phyloP scores from a whole-genome alignment of 768 basidiomycete species.

The Russula virescens region DNA sequence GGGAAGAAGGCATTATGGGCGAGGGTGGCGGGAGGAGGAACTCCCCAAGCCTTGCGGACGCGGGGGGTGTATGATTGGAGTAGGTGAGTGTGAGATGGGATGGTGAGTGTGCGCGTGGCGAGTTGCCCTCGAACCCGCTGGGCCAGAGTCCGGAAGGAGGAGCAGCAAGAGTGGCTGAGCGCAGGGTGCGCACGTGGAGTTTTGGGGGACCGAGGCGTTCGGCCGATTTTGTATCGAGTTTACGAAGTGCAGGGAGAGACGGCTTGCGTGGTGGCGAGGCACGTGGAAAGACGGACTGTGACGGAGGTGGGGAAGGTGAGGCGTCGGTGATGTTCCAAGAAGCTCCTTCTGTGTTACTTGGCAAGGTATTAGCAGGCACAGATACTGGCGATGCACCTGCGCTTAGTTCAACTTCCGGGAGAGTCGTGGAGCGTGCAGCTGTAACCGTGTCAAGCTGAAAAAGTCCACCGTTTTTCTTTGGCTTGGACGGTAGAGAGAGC shows the following conservation, averaged over 20 bases:
- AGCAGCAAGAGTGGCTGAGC: constrained; percentile 53
- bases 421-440: constrained; percentile 43
- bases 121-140: background rate
- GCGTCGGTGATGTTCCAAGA: constrained; percentile 39
- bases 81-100: constrained; percentile 55
- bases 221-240: constrained; percentile 54
- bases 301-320: constrained; percentile 62
- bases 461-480: constrained; percentile 43
- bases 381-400: constrained; percentile 44
- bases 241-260: constrained; percentile 56
- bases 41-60: constrained; percentile 45
- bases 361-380: constrained; percentile 45
- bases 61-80: constrained; percentile 55
- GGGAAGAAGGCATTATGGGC: constrained; percentile 31
- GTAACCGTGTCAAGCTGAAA: constrained; percentile 63
- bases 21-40: constrained; percentile 31
- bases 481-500: constrained; percentile 22
- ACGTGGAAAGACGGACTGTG: constrained; percentile 48
- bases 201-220: constrained; percentile 51
- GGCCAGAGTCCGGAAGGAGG: constrained; percentile 36
- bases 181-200: constrained; percentile 55
- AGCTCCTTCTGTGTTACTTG: constrained; percentile 36
- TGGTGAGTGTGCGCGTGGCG: constrained; percentile 42
- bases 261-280: constrained; percentile 52
- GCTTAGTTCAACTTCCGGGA: constrained; percentile 54